phyloP scores from a whole-genome alignment of 371 early-diverging fungal genomes.

The Lichtheimia ornata region DNA sequence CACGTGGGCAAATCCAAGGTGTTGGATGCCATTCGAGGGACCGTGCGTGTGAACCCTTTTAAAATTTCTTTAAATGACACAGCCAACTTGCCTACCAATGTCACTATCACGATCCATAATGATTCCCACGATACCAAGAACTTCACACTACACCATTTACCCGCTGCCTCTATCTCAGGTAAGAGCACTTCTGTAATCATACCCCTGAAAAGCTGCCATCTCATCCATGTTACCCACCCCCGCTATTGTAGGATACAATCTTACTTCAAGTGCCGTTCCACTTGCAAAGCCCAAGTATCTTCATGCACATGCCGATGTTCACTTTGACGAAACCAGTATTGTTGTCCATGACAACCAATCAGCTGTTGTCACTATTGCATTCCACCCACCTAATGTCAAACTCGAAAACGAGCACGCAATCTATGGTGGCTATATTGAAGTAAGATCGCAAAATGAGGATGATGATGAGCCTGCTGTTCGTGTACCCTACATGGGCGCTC shows the following conservation, averaged over 20 bases:
- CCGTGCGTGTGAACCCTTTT: conserved; percentile 10
- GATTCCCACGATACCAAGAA: conserved; percentile 1
- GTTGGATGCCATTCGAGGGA: conserved; percentile 13
- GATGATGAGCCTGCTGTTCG: background rate
- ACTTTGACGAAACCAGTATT: conserved; percentile 3
- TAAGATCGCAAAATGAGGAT: background rate
- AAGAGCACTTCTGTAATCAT: background rate
- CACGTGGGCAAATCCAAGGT: conserved; percentile 6
- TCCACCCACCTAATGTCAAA: conserved; percentile 5
- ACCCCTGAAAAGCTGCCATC: no score
- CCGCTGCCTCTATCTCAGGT: conserved; percentile 4
- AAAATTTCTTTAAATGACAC: conserved; percentile 23
- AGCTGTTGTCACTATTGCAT: background rate
- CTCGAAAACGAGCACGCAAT: conserved; percentile 5
- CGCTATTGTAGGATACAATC: conserved; percentile 12
- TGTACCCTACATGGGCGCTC: conserved; percentile 19
- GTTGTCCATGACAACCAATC: background rate
- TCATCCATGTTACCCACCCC: background rate
- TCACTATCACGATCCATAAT: conserved; percentile 14
- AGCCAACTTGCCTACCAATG: background rate
- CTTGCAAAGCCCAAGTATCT: conserved; percentile 6
- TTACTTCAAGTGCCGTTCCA: conserved; percentile 15
- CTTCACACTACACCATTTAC: conserved; percentile 13
- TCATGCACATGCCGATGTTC: conserved; percentile 1
- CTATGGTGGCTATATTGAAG: conserved; percentile 17